phyloP scores from a whole-genome alignment of 2,329 filamentous ascomycete species.

The Tolypocladium tundrense region DNA sequence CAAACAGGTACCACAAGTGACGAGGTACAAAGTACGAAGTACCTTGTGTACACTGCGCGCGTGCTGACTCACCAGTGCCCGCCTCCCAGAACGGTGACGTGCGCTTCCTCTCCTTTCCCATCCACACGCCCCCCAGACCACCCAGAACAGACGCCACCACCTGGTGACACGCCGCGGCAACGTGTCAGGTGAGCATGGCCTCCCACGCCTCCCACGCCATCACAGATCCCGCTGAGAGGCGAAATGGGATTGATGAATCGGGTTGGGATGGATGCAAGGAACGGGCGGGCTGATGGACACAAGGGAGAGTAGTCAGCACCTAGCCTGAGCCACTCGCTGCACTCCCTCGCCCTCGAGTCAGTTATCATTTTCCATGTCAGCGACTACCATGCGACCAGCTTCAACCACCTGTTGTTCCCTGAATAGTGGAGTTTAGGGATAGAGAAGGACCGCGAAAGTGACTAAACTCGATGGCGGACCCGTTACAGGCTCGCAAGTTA shows the following conservation, averaged over 20 bases:
- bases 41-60: no score
- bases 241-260: background rate
- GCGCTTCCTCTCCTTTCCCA: background rate
- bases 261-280: background rate
- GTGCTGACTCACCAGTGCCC: background rate
- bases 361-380: background rate
- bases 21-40: background rate
- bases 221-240: background rate
- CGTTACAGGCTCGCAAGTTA: background rate
- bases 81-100: background rate
- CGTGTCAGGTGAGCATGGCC: slow-evolving; percentile 18
- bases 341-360: background rate
- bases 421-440: no score
- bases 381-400: background rate
- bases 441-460: background rate
- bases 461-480: background rate
- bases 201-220: background rate
- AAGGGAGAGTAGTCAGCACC: no score
- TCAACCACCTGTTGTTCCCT: background rate
- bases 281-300: background rate
- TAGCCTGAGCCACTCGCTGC: background rate
- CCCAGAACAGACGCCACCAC: slow-evolving; percentile 13
- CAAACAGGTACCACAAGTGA: background rate
- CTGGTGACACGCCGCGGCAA: slow-evolving; percentile 16
- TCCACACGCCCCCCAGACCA: background rate